Percentiles rank a stretch among this genome's conserved stretches.
Conservation (phyloP, 257 asterid genomes). For the Plantago ovata region DNA sequence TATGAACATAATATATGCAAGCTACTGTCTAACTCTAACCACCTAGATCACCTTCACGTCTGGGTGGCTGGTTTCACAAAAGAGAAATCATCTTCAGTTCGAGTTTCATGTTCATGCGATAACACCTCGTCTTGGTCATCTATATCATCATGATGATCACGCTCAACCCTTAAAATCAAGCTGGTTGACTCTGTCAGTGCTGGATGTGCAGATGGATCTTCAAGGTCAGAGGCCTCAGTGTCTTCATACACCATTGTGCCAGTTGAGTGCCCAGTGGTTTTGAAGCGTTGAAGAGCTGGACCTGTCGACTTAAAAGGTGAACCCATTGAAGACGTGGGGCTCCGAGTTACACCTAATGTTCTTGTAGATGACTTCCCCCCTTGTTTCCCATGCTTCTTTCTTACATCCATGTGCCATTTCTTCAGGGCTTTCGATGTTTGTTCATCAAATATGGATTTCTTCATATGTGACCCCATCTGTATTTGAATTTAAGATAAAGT, state of each 20-base stretch:
- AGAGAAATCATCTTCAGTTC: conserved; percentile 3
- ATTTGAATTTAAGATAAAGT: neutral
- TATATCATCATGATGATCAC: neutral
- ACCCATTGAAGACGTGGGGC: conserved; percentile 62
- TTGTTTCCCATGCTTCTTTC: conserved; percentile 50
- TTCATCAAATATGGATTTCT: conserved; percentile 79
- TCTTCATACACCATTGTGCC: conserved; percentile 7
- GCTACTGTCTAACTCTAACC: neutral
- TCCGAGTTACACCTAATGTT: conserved; percentile 47
- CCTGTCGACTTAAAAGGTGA: conserved; percentile 26
- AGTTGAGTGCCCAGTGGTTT: conserved; percentile 3
- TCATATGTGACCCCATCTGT: conserved; percentile 93
- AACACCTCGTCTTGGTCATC: neutral
- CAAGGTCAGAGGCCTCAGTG: neutral
- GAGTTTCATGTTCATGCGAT: conserved; percentile 3
- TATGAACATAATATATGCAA: conserved; percentile 1
- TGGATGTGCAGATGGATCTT: conserved; percentile 7
- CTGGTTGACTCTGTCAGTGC: neutral
- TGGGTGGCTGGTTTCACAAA: conserved; percentile 2
- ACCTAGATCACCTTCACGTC: neutral
- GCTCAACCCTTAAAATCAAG: conserved; percentile 4
- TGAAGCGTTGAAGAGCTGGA: neutral
- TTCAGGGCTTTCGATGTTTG: conserved; percentile 86
- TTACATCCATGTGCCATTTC: conserved; percentile 90
- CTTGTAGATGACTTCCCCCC: conserved; percentile 53